Evolutionary conservation across 805 yeast species (phyloP).

Genomic region (Priceomyces medius): DNA sequence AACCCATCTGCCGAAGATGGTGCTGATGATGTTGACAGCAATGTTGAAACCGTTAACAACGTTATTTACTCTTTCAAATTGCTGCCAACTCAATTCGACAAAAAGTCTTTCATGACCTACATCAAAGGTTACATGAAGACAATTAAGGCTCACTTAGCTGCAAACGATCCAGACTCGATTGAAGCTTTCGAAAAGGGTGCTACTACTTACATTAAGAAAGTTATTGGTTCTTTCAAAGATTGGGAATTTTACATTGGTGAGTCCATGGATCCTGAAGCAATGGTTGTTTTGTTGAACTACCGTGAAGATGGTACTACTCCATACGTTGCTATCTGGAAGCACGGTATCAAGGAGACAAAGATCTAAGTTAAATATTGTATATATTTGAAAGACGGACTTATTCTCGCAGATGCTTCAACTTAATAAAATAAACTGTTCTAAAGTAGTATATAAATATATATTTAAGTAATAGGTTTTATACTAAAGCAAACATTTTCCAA

Average conservation of each 20-base stretch:
- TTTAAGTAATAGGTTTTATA: conserved; percentile 11
- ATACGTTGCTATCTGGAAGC: conserved; percentile 97
- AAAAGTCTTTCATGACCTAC: conserved; percentile 95
- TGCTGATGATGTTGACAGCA: conserved; percentile 79
- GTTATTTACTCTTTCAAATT: conserved; percentile 98
- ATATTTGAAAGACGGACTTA: background rate
- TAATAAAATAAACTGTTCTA: too few species aligned
- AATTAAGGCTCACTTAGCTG: conserved; percentile 88
- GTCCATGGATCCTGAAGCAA: conserved; percentile 99
- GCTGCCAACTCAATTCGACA: conserved; percentile 94
- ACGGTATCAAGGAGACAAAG: conserved; percentile 89
- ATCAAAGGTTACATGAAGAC: conserved; percentile 99
- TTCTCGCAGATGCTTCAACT: background rate
- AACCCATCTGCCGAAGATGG: conserved; percentile 99
- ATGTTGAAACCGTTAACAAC: conserved; percentile 92
- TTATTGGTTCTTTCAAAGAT: conserved; percentile 92
- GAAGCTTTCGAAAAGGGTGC: conserved; percentile 97
- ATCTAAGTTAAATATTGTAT: conserved; percentile 74
- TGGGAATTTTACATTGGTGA: conserved; percentile 99
- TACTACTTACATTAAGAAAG: conserved; percentile 91
- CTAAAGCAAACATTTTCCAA: conserved; percentile 66
- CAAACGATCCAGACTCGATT: conserved; percentile 83
- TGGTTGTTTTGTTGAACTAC: conserved; percentile 97
- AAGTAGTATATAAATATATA: too few species aligned
- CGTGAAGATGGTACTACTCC: conserved; percentile 99